Evolutionary conservation across 2,329 filamentous ascomycete species (phyloP), one percentile per base, ranked within the genome.

Genomic region (Pseudogymnoascus sp.): DNA sequence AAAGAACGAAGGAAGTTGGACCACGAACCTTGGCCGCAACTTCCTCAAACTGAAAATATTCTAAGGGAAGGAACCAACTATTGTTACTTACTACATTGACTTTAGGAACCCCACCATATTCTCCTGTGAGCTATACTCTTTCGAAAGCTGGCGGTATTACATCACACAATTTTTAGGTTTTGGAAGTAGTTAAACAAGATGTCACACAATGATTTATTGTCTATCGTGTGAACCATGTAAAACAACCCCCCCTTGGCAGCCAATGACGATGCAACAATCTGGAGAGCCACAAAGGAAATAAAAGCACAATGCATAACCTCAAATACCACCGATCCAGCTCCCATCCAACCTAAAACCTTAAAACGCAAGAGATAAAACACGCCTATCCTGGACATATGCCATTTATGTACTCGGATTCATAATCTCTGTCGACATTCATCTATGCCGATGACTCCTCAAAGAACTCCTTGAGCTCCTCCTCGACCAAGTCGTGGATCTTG

Each of bases 401-500:
- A 60, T 60, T 12, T 45, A 45, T 60, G 59, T 45, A 45, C 19
- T 41, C n/a, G 28, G 41, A 33, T 30, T 41, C 22, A 19, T 41
- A 55, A 55, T 30, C 45, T 55, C n/a, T 1, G 16, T 30, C 7
- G 45, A 55, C 25, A 84, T 67, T 12, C 28, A 55, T 55, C 45
- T 55, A 55, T 23, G 39, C 39, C 25, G 45, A 55, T 19, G 45
- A 33, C 72, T 85, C 82, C 69, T 82, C 77, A 62, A 85, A 75
- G 70, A 87, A 83, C 71, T 82, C 78, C 74, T 82, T 76, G 52
- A 87, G 75, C 77, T 87, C 83, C 74, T 84, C 79, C 23, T 87
- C 82, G 60, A 87, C 80, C 36, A 85, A 73, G 66, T 84, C 76
- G 70, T 85, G 81, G 67, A 87, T 82, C 81, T 85, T 85, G 76